phyloP scores from a whole-genome alignment of 2,329 filamentous ascomycete genomes.

The Xylariaceae sp. region DNA sequence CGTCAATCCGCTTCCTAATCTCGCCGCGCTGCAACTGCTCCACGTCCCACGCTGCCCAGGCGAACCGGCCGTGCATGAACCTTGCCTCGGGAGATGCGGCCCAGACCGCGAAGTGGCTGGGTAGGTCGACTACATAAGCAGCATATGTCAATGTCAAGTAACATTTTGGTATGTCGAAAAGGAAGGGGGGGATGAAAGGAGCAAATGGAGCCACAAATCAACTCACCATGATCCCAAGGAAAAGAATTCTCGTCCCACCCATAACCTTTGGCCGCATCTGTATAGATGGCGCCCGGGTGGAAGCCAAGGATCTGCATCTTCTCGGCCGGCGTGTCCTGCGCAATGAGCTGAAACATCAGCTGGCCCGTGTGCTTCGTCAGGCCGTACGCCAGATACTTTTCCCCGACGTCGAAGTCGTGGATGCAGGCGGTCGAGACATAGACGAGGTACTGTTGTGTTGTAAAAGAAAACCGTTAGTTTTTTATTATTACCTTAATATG shows the following conservation, averaged over 20 bases:
- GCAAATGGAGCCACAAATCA: background rate
- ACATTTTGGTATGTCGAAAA: background rate
- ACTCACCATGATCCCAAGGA: constrained; percentile 41
- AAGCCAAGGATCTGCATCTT: constrained; percentile 48
- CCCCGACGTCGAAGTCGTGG: constrained; percentile 36
- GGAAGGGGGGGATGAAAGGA: background rate
- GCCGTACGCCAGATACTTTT: constrained; percentile 40
- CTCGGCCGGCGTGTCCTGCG: constrained; percentile 41
- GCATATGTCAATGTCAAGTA: background rate
- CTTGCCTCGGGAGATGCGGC: constrained; percentile 45
- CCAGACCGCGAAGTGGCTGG: constrained; percentile 48
- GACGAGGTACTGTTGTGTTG: constrained; percentile 42
- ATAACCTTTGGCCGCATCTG: constrained; percentile 33
- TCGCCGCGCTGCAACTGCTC: constrained; percentile 43
- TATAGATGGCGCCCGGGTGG: constrained; percentile 48
- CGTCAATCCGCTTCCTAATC: constrained; percentile 35
- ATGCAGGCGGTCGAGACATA: constrained; percentile 40
- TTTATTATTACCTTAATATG: constrained; percentile 16
- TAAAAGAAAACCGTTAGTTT: background rate
- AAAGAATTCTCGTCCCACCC: constrained; percentile 34
- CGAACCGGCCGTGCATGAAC: constrained; percentile 47
- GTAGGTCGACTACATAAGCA: constrained; percentile 35
- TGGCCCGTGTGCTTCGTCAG: constrained; percentile 48
- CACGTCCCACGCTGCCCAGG: constrained; percentile 49
- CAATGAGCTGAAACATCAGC: constrained; percentile 46